Conservation (phyloP, 768 basidiomycete species). For the Daedaleopsis sinensis region DNA sequence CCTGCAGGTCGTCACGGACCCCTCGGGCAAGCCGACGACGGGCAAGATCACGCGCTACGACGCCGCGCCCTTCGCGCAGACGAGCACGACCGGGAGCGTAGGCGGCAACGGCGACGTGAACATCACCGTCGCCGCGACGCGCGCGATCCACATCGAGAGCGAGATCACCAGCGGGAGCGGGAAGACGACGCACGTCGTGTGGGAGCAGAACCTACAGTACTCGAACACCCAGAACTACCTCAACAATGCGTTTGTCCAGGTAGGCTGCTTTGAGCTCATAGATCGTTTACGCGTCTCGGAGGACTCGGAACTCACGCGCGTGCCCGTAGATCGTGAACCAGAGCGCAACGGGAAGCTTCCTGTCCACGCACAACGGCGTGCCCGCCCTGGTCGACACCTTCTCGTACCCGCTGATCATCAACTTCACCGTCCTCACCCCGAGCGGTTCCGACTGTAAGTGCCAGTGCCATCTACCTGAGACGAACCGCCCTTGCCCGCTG, state of each 20-base stretch:
- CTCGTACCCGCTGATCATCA: conserved; percentile 53
- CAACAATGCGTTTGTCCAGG: conserved; percentile 47
- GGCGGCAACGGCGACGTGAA: conserved; percentile 50
- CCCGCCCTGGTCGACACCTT: conserved; percentile 51
- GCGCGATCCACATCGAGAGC: conserved; percentile 60
- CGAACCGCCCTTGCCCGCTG: not conserved
- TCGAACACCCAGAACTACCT: conserved; percentile 66
- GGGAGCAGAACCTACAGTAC: conserved; percentile 63
- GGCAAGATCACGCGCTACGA: conserved; percentile 65
- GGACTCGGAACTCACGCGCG: not conserved
- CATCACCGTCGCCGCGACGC: conserved; percentile 63
- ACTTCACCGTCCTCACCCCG: conserved; percentile 36
- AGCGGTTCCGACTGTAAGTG: conserved; percentile 24
- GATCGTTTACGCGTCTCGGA: too few species aligned
- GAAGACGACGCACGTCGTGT: conserved; percentile 53
- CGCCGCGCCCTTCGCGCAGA: conserved; percentile 57
- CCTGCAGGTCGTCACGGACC: conserved; percentile 69
- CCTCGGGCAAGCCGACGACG: conserved; percentile 64
- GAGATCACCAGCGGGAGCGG: conserved; percentile 67
- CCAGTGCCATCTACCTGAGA: not conserved
- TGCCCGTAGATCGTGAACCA: conserved; percentile 50
- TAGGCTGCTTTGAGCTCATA: conserved; percentile 18
- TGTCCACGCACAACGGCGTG: conserved; percentile 52
- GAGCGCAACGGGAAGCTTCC: conserved; percentile 47
- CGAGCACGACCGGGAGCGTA: conserved; percentile 49